A percentile compares a stretch with the other conserved stretches of the same genome.
Conservation (phyloP, 2,329 filamentous ascomycete genomes). For the Diplodia seriata region DNA sequence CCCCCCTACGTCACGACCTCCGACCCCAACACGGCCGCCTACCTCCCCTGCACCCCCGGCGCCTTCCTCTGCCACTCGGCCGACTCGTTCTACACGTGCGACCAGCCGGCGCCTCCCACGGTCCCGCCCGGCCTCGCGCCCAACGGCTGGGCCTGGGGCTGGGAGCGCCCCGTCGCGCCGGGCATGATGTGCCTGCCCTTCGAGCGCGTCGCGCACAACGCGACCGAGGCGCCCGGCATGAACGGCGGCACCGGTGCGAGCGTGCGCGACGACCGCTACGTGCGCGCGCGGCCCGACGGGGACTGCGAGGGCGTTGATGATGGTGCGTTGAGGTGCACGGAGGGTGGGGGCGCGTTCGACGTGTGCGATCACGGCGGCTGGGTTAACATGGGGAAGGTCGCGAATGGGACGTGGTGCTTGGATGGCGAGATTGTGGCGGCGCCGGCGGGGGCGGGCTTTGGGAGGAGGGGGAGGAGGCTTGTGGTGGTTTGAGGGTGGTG, state of each 20-base stretch:
- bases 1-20: constrained; percentile 37
- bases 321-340: constrained; percentile 36
- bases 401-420: constrained; percentile 30
- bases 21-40: constrained; percentile 38
- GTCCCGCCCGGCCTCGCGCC: constrained; percentile 14
- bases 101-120: constrained; percentile 33
- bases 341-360: constrained; percentile 16
- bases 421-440: constrained; percentile 27
- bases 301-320: constrained; percentile 37
- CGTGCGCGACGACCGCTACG: constrained; percentile 45
- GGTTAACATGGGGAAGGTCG: constrained; percentile 33
- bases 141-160: constrained; percentile 42
- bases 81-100: constrained; percentile 48
- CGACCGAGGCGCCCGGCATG: not conserved
- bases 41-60: constrained; percentile 49
- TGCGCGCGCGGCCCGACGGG: constrained; percentile 40
- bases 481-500: not conserved
- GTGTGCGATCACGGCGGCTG: constrained; percentile 31
- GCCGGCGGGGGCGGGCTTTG: no score
- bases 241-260: constrained; percentile 11
- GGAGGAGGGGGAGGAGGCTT: not conserved
- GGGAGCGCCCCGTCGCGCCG: constrained; percentile 41
- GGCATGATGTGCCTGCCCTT: constrained; percentile 49
- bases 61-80: constrained; percentile 50
- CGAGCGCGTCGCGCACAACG: constrained; percentile 14